Evolutionary conservation across 2,329 filamentous ascomycete species (phyloP), one percentile per base, ranked within the genome.

Genomic region (Penicillium concentricum): DNA sequence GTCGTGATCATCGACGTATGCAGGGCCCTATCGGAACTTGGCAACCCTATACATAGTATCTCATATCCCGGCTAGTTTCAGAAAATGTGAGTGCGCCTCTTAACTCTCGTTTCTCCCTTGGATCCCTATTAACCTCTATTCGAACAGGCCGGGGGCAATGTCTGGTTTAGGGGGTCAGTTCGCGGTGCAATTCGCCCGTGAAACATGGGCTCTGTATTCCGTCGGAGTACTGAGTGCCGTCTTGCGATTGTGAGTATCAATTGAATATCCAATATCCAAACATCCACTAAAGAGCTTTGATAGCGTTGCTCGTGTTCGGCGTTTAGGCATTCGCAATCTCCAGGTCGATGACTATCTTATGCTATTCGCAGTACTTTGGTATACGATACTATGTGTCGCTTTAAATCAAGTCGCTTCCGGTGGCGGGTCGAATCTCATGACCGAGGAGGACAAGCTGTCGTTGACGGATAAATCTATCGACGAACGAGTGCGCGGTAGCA

Each of bases 341-440:
- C 82, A 85, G 62, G 24, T 70, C 2, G 84, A 87, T 58, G 84
- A 87, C 67, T 81, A 74, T 60, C 62, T 86, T 28, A 85, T 86
- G 79, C 4, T 83, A 2, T 69, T 82, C 35, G 80, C 81, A 4
- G 74, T 83, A 62, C 70, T 84, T 60, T 76, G 81, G 65, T 83
- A 85, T 62, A 86, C 84, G 0, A 68, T 82, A 16, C 70, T 87
- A 13, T 80, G 85, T 54, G 73, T 81, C 24, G 70, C 75, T 8
- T 78, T 87, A 64, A 85, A 85, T 59, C 49, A 78, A 61, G 79
- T 86, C 46, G 75, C 84, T 20, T 75, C 77, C 2, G 74, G 78
- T 34, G 83, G 82, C n/a, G 81, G 79, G 15, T 86, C 81, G 41
- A 87, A 87, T 64, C 75, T 87, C 18, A 84, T 87, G 71, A 75